Percentiles rank a stretch among this genome's conserved stretches.
Evolutionary conservation across 768 basidiomycete species (phyloP).

Genomic region (Porpolomopsis calyptriformis): DNA sequence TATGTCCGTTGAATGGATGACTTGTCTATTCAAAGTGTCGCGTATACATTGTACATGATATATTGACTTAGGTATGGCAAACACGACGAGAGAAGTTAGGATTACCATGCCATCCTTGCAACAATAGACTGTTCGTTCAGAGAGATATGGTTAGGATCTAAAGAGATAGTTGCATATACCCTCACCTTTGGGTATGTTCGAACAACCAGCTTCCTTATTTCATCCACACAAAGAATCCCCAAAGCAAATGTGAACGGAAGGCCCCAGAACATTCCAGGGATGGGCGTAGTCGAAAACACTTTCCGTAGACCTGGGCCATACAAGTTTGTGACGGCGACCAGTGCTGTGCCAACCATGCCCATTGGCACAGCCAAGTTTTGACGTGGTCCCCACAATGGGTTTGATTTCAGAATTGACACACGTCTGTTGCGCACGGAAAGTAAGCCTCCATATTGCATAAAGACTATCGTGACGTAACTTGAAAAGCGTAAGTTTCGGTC

Average conservation of each 20-base stretch:
- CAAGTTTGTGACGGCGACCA: constrained; percentile 34
- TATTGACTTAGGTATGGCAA: no score
- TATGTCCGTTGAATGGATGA: no score
- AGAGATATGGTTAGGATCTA: neutral
- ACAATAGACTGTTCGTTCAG: constrained; percentile 3
- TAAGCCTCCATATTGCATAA: constrained; percentile 33
- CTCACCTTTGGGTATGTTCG: constrained; percentile 32
- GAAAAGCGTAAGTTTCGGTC: neutral
- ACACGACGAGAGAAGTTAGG: no score
- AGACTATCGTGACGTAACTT: constrained; percentile 39
- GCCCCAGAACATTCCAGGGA: constrained; percentile 39
- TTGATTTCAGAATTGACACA: constrained; percentile 32
- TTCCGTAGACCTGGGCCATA: constrained; percentile 35
- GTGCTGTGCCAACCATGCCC: constrained; percentile 30
- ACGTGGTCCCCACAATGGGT: constrained; percentile 38
- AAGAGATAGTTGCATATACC: neutral
- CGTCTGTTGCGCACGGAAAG: constrained; percentile 36
- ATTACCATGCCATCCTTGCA: constrained; percentile 8
- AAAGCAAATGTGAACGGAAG: constrained; percentile 35
- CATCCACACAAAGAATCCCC: constrained; percentile 32
- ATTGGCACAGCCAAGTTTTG: constrained; percentile 28
- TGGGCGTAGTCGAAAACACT: constrained; percentile 33
- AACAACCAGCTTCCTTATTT: constrained; percentile 34
- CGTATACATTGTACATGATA: neutral
- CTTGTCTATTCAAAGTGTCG: no score